Evolutionary conservation across 495 filamentous ascomycete genomes (phyloP).

Genomic region (Aspergillus carlsbadensis): DNA sequence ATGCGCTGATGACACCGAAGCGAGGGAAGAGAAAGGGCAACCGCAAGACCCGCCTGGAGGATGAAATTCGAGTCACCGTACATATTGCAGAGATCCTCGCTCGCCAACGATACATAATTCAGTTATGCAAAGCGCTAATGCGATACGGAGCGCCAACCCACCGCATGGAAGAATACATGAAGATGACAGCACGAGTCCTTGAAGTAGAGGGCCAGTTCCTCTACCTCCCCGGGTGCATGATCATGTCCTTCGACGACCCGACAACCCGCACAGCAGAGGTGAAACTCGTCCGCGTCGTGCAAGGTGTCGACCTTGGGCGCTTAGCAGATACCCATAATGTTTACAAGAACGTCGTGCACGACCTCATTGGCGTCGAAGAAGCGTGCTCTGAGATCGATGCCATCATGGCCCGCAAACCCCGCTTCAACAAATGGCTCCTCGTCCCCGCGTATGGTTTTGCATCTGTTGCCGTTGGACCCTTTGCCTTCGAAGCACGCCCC

Average conservation of each 20-base stretch:
- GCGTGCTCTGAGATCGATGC: constrained; percentile 69
- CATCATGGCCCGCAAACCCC: constrained; percentile 62
- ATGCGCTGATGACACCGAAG: constrained; percentile 32
- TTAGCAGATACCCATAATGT: constrained; percentile 83
- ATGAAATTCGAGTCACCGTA: constrained; percentile 70
- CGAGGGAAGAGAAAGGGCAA: constrained; percentile 30
- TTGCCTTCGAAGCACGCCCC: constrained; percentile 80
- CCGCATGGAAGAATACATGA: constrained; percentile 84
- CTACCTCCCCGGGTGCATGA: constrained; percentile 93
- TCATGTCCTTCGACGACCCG: constrained; percentile 90
- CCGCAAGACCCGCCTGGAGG: constrained; percentile 57
- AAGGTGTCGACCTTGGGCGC: constrained; percentile 82
- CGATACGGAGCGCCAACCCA: constrained; percentile 76
- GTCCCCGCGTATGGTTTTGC: constrained; percentile 81
- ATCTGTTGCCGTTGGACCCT: constrained; percentile 74
- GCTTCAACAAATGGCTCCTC: constrained; percentile 69
- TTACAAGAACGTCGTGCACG: constrained; percentile 92
- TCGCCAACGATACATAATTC: constrained; percentile 83
- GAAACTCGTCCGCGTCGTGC: constrained; percentile 74
- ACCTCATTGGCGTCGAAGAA: constrained; percentile 81
- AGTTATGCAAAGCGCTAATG: constrained; percentile 87
- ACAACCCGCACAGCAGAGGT: constrained; percentile 90
- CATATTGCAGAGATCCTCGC: constrained; percentile 86
- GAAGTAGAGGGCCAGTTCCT: constrained; percentile 89
- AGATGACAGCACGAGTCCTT: constrained; percentile 83